These are phyloP conservation scores for Claviceps fusiformis DNA, from an alignment of 2,329 filamentous ascomycete species.

Conservation along the genomic window DNA sequence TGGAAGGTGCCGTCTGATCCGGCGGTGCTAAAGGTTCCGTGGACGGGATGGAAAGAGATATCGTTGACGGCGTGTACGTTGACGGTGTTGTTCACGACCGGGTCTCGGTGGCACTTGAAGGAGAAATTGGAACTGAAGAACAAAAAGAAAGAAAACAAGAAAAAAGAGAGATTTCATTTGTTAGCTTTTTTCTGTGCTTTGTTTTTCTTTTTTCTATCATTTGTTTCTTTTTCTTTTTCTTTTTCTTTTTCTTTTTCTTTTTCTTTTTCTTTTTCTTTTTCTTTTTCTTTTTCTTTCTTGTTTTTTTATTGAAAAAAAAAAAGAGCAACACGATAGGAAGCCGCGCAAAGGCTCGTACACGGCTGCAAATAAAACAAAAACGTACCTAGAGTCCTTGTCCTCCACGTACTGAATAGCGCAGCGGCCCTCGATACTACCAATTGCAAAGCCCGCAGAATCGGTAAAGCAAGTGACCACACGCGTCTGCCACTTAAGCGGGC, in stretches of 20 bases:
- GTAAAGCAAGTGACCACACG: constrained; percentile 89
- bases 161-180: not conserved
- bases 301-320: no score
- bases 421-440: constrained; percentile 91
- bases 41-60: constrained; percentile 92
- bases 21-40: constrained; percentile 97
- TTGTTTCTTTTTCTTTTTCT: not conserved
- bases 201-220: no score
- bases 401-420: constrained; percentile 98
- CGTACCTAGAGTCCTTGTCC: constrained; percentile 70
- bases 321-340: no score
- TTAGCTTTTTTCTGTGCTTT: not conserved
- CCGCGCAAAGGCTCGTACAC: no score
- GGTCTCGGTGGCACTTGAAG: constrained; percentile 95
- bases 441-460: constrained; percentile 81
- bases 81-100: constrained; percentile 58
- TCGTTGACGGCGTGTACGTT: constrained; percentile 94
- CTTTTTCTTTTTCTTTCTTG: no score
- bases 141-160: not conserved
- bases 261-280: no score
- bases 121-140: constrained; percentile 77
- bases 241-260: no score
- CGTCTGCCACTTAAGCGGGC: constrained; percentile 96
- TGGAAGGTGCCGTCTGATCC: constrained; percentile 94
- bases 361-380: no score